Percentiles rank a stretch among this genome's conserved stretches.
Conservation (phyloP, 2,329 filamentous ascomycete species). For the Colletotrichum somersetense region DNA sequence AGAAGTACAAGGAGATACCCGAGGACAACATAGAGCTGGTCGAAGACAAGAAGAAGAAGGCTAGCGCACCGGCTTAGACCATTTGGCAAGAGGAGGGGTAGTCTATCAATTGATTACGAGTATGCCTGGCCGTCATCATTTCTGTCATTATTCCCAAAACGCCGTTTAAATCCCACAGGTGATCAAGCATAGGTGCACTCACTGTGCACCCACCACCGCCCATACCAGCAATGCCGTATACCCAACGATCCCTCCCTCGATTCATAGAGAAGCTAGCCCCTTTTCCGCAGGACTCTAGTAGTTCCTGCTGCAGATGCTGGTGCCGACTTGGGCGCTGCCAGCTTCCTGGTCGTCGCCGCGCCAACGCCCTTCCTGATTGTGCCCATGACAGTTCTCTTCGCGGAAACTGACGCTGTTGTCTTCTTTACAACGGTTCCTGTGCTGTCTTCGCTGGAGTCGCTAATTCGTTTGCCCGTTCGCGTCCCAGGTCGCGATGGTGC, state of each 20-base stretch:
- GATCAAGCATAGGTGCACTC: constrained; percentile 16
- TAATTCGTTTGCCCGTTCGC: constrained; percentile 65
- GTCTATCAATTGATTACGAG: constrained; percentile 32
- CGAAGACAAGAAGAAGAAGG: constrained; percentile 93
- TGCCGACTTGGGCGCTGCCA: constrained; percentile 57
- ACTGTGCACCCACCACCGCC: constrained; percentile 1
- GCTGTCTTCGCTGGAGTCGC: constrained; percentile 74
- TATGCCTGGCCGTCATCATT: constrained; percentile 25
- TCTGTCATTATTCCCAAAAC: constrained; percentile 32
- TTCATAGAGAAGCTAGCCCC: constrained; percentile 51
- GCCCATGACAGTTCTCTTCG: constrained; percentile 67
- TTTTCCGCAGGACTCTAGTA: constrained; percentile 68
- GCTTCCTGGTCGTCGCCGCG: constrained; percentile 63
- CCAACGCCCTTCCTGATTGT: constrained; percentile 66
- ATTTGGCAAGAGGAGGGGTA: not conserved
- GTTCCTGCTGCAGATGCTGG: constrained; percentile 59
- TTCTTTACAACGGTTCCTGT: constrained; percentile 75
- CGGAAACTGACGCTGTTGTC: constrained; percentile 52
- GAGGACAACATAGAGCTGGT: constrained; percentile 95
- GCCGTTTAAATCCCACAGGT: constrained; percentile 3
- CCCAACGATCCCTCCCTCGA: not conserved
- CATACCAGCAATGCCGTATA: not conserved
- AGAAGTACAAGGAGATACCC: constrained; percentile 90
- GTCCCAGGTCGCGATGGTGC: constrained; percentile 55
- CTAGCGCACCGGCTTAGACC: constrained; percentile 27